These are phyloP conservation scores for Aspergillus oerlinghausenensis DNA, from an alignment of 2,329 filamentous ascomycete species.

Conservation along the genomic window DNA sequence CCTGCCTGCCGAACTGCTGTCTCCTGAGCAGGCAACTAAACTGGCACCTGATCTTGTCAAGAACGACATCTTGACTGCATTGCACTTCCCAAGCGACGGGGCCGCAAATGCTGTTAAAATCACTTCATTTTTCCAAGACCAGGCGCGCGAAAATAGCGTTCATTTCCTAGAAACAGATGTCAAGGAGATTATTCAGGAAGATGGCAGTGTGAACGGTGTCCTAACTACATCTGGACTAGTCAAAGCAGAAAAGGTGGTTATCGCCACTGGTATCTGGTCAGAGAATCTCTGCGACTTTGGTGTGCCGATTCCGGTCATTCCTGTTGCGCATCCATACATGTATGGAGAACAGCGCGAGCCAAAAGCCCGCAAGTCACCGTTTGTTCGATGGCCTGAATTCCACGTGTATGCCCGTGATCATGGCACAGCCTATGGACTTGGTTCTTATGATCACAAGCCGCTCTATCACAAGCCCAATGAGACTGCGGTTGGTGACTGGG, in stretches of 20 bases:
- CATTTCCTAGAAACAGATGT: constrained; percentile 20
- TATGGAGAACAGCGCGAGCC: constrained; percentile 19
- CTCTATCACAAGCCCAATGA: constrained; percentile 14
- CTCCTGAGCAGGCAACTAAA: constrained; percentile 14
- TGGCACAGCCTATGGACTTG: constrained; percentile 28
- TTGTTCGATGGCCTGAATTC: constrained; percentile 33
- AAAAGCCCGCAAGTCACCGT: constrained; percentile 22
- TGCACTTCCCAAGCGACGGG: constrained; percentile 26
- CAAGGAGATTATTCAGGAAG: constrained; percentile 11
- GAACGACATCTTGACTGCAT: constrained; percentile 10
- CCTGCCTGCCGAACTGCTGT: constrained; percentile 23
- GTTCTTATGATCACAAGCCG: constrained; percentile 30
- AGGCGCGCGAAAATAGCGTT: constrained; percentile 18
- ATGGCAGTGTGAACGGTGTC: constrained; percentile 15
- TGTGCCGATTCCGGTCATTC: constrained; percentile 28
- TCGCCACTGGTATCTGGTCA: constrained; percentile 32
- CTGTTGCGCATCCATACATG: constrained; percentile 35
- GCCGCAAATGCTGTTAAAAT: constrained; percentile 22
- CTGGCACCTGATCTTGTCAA: constrained; percentile 28
- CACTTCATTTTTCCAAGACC: constrained; percentile 20
- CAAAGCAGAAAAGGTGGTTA: constrained; percentile 14
- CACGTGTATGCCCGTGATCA: constrained; percentile 34
- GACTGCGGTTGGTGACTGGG: constrained; percentile 20
- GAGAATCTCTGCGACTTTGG: constrained; percentile 14
- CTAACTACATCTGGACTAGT: constrained; percentile 14